Base-by-base conservation (phyloP, 2,329 filamentous ascomycete species). In the Aspergillus sclerotialis region DNA sequence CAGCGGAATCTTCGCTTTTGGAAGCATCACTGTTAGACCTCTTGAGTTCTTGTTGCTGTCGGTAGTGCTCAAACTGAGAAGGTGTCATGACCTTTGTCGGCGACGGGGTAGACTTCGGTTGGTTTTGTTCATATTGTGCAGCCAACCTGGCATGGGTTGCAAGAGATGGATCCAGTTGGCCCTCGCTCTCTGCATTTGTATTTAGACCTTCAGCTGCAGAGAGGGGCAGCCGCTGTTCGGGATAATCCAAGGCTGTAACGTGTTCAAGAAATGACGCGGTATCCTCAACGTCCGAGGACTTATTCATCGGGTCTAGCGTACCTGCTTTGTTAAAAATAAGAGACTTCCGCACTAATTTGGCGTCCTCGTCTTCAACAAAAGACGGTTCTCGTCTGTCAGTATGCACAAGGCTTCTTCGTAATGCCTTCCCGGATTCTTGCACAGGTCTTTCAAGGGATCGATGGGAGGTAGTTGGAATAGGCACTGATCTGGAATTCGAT, bases 71-170 rank as follows among this genome's bases (percentile, higher is more conserved):
- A 47, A 93, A 94, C 55, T 94, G 79, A 8, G 81, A 84, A 1
- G 83, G 83, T 2, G 88, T 94, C 85, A 94, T 94, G 42, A 92
- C 82, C 60, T 92, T 92, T 56, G 76, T 82, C 13, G 69, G 67
- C 4, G 53, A 51, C 7, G 72, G 48, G 6, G 51, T 44, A 3
- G 58, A 48, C 27, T 53, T 48, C 4, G 56, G 49, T 12, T 60
- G 40, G 4, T 42, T 56, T 19, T 65, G 55, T 36, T 69, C 64
- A 37, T 65, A 69, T 36, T 62, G 61, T 26, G 60, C 58, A n/a
- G 67, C 68, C 35, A 70, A 54, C 15, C 58, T 59, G n/a, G 60
- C 68, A 39, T 64, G 55, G 12, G 56, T 62, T 18, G 61, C 59
- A 26, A 70, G 63, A n/a, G 50, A 50, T 24, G 45, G 28, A 35